Conservation (phyloP, 768 basidiomycete genomes). For the Galerina sulciceps region DNA sequence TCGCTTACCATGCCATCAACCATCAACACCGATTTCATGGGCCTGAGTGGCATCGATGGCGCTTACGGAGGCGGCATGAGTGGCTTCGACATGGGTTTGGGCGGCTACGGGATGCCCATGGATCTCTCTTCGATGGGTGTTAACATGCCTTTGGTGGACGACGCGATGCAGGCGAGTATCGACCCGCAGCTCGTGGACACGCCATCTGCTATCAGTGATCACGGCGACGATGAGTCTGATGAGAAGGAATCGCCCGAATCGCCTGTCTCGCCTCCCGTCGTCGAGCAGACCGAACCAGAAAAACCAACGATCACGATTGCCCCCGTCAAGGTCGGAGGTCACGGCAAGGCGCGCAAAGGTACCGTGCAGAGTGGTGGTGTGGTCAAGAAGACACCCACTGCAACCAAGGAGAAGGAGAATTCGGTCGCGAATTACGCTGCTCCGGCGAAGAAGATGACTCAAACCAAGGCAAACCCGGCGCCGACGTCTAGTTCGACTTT, state of each 20-base stretch:
- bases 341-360: constrained; percentile 64
- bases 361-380: constrained; percentile 78
- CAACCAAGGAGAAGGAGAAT: constrained; percentile 42
- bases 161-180: constrained; percentile 41
- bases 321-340: constrained; percentile 61
- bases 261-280: constrained; percentile 2
- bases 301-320: constrained; percentile 50
- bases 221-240: constrained; percentile 39
- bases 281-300: constrained; percentile 29
- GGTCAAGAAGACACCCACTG: constrained; percentile 51
- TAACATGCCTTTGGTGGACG: constrained; percentile 18
- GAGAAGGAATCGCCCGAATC: constrained; percentile 33
- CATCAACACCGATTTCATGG: constrained; percentile 27
- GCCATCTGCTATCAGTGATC: constrained; percentile 41
- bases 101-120: constrained; percentile 24
- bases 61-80: constrained; percentile 23
- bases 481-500: constrained; percentile 15
- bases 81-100: constrained; percentile 24
- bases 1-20: constrained; percentile 17
- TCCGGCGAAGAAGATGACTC: constrained; percentile 26
- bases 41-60: constrained; percentile 24
- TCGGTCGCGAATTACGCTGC: constrained; percentile 8
- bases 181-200: constrained; percentile 81
- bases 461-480: constrained; percentile 11
- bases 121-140: constrained; percentile 18